Evolutionary conservation across 176 grass and related monocot genomes (phyloP).

Genomic region (Themeda triandra): DNA sequence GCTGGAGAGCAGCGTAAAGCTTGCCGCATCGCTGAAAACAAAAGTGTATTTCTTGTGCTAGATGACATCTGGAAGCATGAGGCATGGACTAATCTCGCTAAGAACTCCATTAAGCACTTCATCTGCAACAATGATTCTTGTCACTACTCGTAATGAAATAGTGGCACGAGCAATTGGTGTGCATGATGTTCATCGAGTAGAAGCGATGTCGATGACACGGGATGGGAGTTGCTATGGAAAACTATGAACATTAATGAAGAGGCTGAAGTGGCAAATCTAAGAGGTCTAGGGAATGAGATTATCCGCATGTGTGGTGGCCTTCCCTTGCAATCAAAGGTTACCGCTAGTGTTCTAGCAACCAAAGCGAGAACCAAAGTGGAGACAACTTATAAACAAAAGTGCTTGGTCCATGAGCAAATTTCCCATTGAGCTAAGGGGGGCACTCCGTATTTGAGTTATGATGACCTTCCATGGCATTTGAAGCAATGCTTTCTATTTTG

Average conservation of each 20-base stretch:
- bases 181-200: constrained; percentile 24
- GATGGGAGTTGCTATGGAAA: constrained; percentile 41
- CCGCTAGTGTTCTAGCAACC: neutral
- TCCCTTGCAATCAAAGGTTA: constrained; percentile 40
- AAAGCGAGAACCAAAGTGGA: constrained; percentile 33
- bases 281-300: neutral
- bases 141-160: too few relatives aligned
- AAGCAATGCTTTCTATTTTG: constrained; percentile 53
- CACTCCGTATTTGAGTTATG: constrained; percentile 48
- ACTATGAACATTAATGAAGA: constrained; percentile 23
- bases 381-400: neutral
- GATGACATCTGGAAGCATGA: too few relatives aligned
- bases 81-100: too few relatives aligned
- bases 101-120: too few relatives aligned
- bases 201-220: constrained; percentile 7
- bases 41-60: too few relatives aligned
- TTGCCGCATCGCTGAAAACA: too few relatives aligned
- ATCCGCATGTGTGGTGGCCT: constrained; percentile 40
- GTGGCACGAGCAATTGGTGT: constrained; percentile 17
- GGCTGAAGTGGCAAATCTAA: constrained; percentile 1
- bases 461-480: constrained; percentile 15
- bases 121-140: too few relatives aligned
- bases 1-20: too few relatives aligned
- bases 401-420: constrained; percentile 24
- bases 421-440: constrained; percentile 18